Conservation (phyloP, 2,329 filamentous ascomycete genomes). For the Magnaporthiopsis rhizophila region DNA sequence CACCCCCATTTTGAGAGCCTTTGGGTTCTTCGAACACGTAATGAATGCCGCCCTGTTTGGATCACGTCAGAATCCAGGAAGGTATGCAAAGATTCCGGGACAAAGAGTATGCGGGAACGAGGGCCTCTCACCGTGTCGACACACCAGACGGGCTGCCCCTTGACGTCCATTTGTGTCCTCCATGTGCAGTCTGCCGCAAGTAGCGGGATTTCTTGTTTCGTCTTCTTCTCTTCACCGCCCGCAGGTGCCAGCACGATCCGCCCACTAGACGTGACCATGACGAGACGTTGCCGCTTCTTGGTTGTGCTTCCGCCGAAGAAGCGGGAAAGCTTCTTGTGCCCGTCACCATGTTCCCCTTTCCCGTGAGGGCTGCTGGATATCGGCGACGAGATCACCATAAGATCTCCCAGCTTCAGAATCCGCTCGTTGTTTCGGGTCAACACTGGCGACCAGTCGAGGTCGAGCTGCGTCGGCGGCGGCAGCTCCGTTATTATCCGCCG, state of each 20-base stretch:
- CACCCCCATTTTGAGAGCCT: conserved; percentile 49
- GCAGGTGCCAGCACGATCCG: conserved; percentile 84
- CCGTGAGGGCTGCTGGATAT: conserved; percentile 66
- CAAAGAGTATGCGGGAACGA: too few relatives aligned
- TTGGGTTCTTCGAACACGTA: conserved; percentile 94
- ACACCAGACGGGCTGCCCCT: conserved; percentile 80
- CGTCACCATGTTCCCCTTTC: conserved; percentile 56
- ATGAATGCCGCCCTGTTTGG: conserved; percentile 70
- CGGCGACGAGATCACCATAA: conserved; percentile 74
- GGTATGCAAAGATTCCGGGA: too few relatives aligned
- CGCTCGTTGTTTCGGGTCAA: conserved; percentile 85
- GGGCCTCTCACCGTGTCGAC: conserved; percentile 75
- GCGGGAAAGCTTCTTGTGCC: conserved; percentile 80
- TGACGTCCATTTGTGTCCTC: conserved; percentile 74
- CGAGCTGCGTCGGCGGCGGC: conserved; percentile 89
- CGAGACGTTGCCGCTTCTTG: conserved; percentile 87
- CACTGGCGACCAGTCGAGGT: conserved; percentile 98
- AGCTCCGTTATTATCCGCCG: conserved; percentile 85
- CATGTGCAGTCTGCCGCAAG: conserved; percentile 67
- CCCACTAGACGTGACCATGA: conserved; percentile 90
- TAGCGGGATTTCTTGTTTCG: conserved; percentile 87
- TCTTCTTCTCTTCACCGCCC: conserved; percentile 90
- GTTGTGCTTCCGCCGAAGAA: conserved; percentile 89
- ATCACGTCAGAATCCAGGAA: background rate
- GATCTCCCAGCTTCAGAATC: conserved; percentile 87